These are phyloP conservation scores for Xylariaceae sp. DNA, from an alignment of 2,329 filamentous ascomycete genomes.

Conservation along the genomic window DNA sequence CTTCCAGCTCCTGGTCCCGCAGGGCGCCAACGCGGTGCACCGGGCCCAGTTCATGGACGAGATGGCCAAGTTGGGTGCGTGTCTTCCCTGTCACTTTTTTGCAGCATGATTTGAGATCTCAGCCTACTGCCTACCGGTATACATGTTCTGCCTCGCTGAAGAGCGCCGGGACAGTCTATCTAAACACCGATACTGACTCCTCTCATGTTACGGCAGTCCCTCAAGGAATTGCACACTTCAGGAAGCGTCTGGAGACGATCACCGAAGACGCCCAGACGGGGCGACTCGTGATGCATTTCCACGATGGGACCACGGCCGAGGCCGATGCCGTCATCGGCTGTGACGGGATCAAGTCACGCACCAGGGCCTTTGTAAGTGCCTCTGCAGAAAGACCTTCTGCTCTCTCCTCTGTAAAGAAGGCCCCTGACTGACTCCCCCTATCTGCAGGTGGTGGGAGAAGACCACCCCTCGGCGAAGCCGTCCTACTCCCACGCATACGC, in stretches of 20 bases:
- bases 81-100: no score
- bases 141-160: no score
- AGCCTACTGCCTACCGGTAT: no score
- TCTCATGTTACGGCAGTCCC: no score
- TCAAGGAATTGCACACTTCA: conserved; percentile 17
- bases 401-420: no score
- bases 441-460: conserved; percentile 38
- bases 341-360: conserved; percentile 53
- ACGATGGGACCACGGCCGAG: conserved; percentile 26
- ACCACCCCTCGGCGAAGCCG: conserved; percentile 22
- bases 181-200: no score
- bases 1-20: conserved; percentile 1
- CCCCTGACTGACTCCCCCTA: no score
- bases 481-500: conserved; percentile 25
- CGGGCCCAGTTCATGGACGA: conserved; percentile 29
- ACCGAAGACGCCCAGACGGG: conserved; percentile 3
- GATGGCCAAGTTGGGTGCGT: conserved; percentile 25
- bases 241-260: conserved; percentile 25
- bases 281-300: conserved; percentile 16
- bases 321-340: conserved; percentile 43
- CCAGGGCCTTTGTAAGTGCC: conserved; percentile 37
- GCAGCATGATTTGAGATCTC: no score
- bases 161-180: no score
- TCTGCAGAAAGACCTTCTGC: no score
- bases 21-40: conserved; percentile 9